A percentile compares a stretch with the other conserved stretches of the same genome.
These are phyloP conservation scores for Stemphylium lycopersici DNA, from an alignment of 2,329 filamentous ascomycete genomes.

Conservation along the genomic window DNA sequence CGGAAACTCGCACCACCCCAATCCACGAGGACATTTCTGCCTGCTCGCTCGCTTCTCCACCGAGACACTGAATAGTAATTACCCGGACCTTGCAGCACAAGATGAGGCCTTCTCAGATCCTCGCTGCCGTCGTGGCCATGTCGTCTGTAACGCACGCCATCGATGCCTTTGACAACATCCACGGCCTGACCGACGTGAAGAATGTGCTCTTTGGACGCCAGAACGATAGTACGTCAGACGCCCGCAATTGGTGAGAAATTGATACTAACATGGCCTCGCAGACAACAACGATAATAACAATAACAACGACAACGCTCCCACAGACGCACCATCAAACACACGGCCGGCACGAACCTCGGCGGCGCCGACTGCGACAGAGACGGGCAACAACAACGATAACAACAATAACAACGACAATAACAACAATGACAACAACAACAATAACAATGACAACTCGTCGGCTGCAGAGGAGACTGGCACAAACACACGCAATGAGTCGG, in stretches of 20 bases:
- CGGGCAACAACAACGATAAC: conserved; percentile 18
- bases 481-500: conserved; percentile 28
- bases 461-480: conserved; percentile 22
- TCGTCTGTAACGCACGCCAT: conserved; percentile 45
- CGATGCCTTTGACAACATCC: conserved; percentile 40
- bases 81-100: conserved; percentile 2
- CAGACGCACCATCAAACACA: conserved; percentile 22
- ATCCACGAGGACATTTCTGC: conserved; percentile 20
- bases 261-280: neutral
- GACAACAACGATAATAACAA: conserved; percentile 9
- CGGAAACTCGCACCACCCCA: conserved; percentile 26
- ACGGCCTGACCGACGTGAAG: conserved; percentile 36
- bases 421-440: conserved; percentile 19
- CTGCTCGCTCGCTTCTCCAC: conserved; percentile 23
- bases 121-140: conserved; percentile 47
- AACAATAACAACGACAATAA: conserved; percentile 20
- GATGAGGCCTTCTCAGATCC: conserved; percentile 49
- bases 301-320: conserved; percentile 17
- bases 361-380: conserved; percentile 18
- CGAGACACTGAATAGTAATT: neutral
- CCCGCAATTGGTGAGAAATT: neutral
- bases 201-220: conserved; percentile 42
- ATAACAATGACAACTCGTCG: conserved; percentile 19
- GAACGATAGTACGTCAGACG: conserved; percentile 29
- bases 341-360: conserved; percentile 12